Conservation (phyloP, 2,329 filamentous ascomycete species). For the Verticillium longisporum region DNA sequence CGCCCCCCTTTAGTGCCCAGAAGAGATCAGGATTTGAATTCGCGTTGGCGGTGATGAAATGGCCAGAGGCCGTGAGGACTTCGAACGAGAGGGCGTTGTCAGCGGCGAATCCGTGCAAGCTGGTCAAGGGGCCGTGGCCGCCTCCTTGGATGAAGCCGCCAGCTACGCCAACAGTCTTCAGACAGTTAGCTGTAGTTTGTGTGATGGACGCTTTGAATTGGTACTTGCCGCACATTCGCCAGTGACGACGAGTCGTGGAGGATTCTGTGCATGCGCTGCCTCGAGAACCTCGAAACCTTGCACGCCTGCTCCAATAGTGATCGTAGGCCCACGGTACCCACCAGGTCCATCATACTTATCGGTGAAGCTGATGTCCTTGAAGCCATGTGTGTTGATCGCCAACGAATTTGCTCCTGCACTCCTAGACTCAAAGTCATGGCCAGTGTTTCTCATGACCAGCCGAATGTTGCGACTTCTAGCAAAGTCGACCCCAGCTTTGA, state of each 20-base stretch:
- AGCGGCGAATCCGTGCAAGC: slow-evolving; percentile 33
- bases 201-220: neutral
- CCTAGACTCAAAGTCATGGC: slow-evolving; percentile 51
- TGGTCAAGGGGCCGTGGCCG: slow-evolving; percentile 42
- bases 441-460: slow-evolving; percentile 48
- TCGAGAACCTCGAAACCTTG: slow-evolving; percentile 35
- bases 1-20: slow-evolving; percentile 50
- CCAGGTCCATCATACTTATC: slow-evolving; percentile 23
- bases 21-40: slow-evolving; percentile 44
- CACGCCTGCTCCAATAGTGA: slow-evolving; percentile 48
- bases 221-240: slow-evolving; percentile 38
- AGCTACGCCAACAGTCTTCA: slow-evolving; percentile 45
- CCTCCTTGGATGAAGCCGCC: slow-evolving; percentile 56
- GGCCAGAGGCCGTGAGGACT: slow-evolving; percentile 37
- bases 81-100: slow-evolving; percentile 41
- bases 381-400: slow-evolving; percentile 48
- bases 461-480: slow-evolving; percentile 34
- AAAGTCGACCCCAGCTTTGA: slow-evolving; percentile 24
- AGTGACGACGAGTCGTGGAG: slow-evolving; percentile 41
- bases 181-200: neutral
- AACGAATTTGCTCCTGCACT: slow-evolving; percentile 54
- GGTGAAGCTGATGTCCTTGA: slow-evolving; percentile 38
- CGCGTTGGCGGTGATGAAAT: slow-evolving; percentile 33
- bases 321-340: slow-evolving; percentile 41
- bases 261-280: slow-evolving; percentile 28